Evolutionary conservation across 257 asterid species (phyloP).

Genomic region (Sherardia arvensis): DNA sequence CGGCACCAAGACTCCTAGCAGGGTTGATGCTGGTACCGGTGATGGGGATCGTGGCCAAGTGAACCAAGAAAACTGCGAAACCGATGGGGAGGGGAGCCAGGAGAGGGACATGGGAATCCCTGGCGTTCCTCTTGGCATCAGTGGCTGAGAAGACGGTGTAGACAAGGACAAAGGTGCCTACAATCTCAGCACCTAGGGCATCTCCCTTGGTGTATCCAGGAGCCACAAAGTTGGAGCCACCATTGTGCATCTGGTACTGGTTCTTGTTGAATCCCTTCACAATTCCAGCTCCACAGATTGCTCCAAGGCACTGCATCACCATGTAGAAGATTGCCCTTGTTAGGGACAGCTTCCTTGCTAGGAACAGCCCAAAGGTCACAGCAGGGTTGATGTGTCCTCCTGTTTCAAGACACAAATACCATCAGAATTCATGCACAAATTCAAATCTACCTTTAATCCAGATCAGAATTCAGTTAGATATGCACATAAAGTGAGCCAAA

Average conservation of each 20-base stretch:
- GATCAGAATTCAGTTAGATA: neutral
- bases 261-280: slow-evolving; percentile 63
- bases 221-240: slow-evolving; percentile 55
- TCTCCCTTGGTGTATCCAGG: slow-evolving; percentile 70
- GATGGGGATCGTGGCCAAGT: slow-evolving; percentile 62
- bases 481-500: neutral
- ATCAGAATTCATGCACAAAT: neutral
- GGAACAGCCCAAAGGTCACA: slow-evolving; percentile 69
- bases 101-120: slow-evolving; percentile 84
- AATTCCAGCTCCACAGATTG: slow-evolving; percentile 76
- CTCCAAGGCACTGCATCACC: slow-evolving; percentile 77
- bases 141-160: slow-evolving; percentile 82
- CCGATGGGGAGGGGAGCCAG: neutral
- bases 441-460: neutral
- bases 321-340: slow-evolving; percentile 64
- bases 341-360: slow-evolving; percentile 65
- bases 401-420: slow-evolving; percentile 10
- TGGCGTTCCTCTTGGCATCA: slow-evolving; percentile 83
- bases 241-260: slow-evolving; percentile 38
- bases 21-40: slow-evolving; percentile 85
- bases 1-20: slow-evolving; percentile 72
- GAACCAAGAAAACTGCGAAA: neutral
- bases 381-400: slow-evolving; percentile 92
- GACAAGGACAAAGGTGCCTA: slow-evolving; percentile 69
- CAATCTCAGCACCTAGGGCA: slow-evolving; percentile 75